Evolutionary conservation across 345 rosid species (phyloP).

Genomic region (Abelmoschus esculentus): DNA sequence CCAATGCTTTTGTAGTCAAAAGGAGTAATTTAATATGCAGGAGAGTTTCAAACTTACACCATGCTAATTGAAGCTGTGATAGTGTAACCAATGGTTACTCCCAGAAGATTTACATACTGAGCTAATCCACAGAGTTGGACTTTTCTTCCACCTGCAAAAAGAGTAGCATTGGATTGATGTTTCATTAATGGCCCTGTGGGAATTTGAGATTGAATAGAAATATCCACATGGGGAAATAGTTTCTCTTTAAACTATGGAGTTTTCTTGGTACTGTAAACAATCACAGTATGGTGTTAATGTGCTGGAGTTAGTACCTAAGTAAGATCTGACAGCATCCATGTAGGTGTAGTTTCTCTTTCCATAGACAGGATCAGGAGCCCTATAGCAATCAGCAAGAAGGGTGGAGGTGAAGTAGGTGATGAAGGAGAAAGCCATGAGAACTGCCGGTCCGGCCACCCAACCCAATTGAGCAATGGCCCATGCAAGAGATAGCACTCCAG

Average conservation of each 20-base stretch:
- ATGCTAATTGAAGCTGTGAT: constrained; percentile 88
- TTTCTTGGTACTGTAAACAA: neutral
- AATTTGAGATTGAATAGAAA: too few species aligned
- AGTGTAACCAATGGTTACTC: constrained; percentile 72
- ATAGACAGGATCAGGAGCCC: constrained; percentile 60
- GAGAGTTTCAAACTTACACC: constrained; percentile 50
- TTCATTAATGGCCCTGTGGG: too few species aligned
- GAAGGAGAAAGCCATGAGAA: constrained; percentile 19
- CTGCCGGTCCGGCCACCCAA: constrained; percentile 38
- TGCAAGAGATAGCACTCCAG: too few species aligned
- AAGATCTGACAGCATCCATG: constrained; percentile 73
- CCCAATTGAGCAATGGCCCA: too few species aligned
- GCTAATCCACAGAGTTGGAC: constrained; percentile 69
- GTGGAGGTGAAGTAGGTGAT: too few species aligned
- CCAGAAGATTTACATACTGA: constrained; percentile 65
- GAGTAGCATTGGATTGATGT: neutral
- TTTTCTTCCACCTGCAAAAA: constrained; percentile 42
- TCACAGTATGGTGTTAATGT: neutral
- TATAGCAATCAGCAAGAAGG: constrained; percentile 22
- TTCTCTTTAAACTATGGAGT: too few species aligned
- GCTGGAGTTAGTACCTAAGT: constrained; percentile 38
- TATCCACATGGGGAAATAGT: too few species aligned
- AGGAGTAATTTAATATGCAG: neutral
- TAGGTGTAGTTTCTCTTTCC: constrained; percentile 79
- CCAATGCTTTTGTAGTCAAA: too few species aligned